Evolutionary conservation across 495 filamentous ascomycete species (phyloP), one percentile per base, ranked within the genome.

Genomic region (Apodospora peruviana): DNA sequence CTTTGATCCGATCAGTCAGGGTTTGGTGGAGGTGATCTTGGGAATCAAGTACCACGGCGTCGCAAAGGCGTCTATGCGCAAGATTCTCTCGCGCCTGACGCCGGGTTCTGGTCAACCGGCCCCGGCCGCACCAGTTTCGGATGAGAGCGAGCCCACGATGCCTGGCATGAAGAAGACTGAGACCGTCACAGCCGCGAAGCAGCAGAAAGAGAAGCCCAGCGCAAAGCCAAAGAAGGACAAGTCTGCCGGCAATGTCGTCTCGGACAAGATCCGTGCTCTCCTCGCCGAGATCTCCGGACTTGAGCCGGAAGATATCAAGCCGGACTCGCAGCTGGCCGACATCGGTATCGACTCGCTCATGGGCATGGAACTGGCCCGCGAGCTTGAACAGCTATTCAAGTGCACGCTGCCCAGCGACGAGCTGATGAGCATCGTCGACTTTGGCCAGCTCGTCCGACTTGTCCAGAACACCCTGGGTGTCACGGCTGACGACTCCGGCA

Each of bases 31-130:
- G 39, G 64, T 73, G 2, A 74, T 80, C 14, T 59, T 80, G 8
- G 79, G 79, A 2, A 60, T 82, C 36, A 60, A 67, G 5, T 82
- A 76, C 54, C 45, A 49, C 1, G 64, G 58, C 16, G 67, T 80
- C 3, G 34, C 71, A 1, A 77, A 75, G 49, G 53, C 53, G 4
- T 59, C 68, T 4, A 72, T 79, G 62, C 55, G 66, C 43, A 74
- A 58, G 38, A 44, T 57, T 8, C 42, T 63, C 5, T 36, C 55
- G 23, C 47, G 57, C 20, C 51, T 63, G 17, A 57, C 55, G 25
- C 40, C 40, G 17, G 40, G 40, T 10, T n/a, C 25, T 7, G 17
- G 14, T 14, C 4, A 7, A 7, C 20, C 40, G 7, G 14, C 22
- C 20, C 8, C 5, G 11, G 23, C 40, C 10, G 23, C 40, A 5